Evolutionary conservation across 345 rosid species (phyloP), one percentile per base, ranked within the genome.

Genomic region (Stellera chamaejasme): DNA sequence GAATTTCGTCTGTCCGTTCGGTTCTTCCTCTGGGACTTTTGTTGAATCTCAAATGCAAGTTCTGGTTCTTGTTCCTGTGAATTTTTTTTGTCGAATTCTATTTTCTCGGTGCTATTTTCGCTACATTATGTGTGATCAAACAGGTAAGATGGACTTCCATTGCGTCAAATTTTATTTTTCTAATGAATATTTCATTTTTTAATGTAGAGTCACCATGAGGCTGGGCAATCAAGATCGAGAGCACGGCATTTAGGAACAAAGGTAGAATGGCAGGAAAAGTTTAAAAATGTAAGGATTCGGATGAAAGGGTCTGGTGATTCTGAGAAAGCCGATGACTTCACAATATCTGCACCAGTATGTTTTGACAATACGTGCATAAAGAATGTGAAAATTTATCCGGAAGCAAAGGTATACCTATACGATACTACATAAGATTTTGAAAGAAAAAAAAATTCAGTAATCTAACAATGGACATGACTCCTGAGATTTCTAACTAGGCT

Each of bases 211-310:
- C 66, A 62, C 60, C 56, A 73, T 56, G 94, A 78, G 68, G 82
- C 77, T 65, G 86, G 70, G 72, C 71, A 77, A 67, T 61, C 65
- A 19, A 81, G 77, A 63, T 78, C 93, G 96, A 84, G 69, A 65
- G 68, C 78, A 62, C 72, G 77, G 14, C 75, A 71, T 51, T 69
- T 78, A 61, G 80, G 79, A 56, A 74, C 71, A n/a, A 92, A 82
- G 66, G 82, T 79, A 65, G 94, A 86, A 56, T 93, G 97, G 99
- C 96, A 93, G 56, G 85, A 78, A 63, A 84, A 71, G 63, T 65
- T 93, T 26, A 86, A 69, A 72, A 81, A 78, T 76, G 81, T 88
- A 32, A 61, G 83, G 66, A 67, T 67, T 55, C 87, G 94, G 51
- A 86, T 62, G 72, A 86, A 75, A 73, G 91, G 69, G 69, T 76